A percentile compares a stretch with the other conserved stretches of the same genome.
phyloP scores from a whole-genome alignment of 177 flowering plant species.

The Vitis hybrid region DNA sequence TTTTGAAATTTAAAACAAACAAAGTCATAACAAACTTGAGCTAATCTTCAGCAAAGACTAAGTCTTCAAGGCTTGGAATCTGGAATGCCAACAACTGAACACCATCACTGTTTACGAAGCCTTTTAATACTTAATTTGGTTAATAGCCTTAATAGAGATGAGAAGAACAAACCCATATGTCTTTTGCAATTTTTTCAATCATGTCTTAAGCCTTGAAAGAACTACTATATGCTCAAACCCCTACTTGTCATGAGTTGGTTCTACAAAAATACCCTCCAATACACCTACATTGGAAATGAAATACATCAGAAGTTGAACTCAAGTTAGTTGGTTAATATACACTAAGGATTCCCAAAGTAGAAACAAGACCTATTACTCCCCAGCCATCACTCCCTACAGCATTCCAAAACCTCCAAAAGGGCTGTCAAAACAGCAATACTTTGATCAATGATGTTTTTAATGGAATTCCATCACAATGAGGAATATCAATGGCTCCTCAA shows the following conservation, averaged over 20 bases:
- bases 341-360: not conserved
- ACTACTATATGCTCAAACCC: constrained; percentile 73
- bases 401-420: constrained; percentile 92
- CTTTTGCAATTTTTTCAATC: constrained; percentile 51
- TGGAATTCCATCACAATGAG: too few relatives aligned
- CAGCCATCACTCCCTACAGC: constrained; percentile 85
- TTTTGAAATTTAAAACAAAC: too few relatives aligned
- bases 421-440: constrained; percentile 36
- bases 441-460: not conserved
- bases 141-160: too few relatives aligned
- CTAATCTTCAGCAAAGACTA: too few relatives aligned
- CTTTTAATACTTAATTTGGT: not conserved
- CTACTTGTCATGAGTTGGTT: constrained; percentile 81
- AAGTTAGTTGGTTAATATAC: not conserved
- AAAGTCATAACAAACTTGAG: too few relatives aligned
- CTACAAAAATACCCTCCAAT: constrained; percentile 61
- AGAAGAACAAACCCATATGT: constrained; percentile 50
- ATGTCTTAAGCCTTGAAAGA: constrained; percentile 62
- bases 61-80: too few relatives aligned
- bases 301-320: not conserved
- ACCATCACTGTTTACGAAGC: not conserved
- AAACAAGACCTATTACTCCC: constrained; percentile 64
- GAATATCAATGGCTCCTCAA: too few relatives aligned
- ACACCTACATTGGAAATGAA: constrained; percentile 26
- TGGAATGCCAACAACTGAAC: too few relatives aligned